Conservation (phyloP, 2,329 filamentous ascomycete genomes). For the Aspergillus chevalieri region DNA sequence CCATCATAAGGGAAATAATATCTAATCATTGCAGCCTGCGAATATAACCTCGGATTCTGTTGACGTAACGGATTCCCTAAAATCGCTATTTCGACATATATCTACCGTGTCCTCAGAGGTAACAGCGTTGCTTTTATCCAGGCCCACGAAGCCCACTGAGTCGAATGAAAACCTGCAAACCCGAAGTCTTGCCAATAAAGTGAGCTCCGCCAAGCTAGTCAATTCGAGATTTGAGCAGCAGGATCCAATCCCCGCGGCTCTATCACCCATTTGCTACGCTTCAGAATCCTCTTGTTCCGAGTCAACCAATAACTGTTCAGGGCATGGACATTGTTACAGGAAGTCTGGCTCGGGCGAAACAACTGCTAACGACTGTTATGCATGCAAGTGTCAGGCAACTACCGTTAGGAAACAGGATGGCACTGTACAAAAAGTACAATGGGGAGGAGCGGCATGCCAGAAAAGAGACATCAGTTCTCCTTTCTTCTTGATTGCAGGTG, state of each 20-base stretch:
- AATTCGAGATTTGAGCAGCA: conserved; percentile 1
- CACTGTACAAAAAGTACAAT: conserved; percentile 61
- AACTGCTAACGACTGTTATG: conserved; percentile 59
- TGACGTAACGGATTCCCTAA: conserved; percentile 40
- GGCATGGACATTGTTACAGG: conserved; percentile 70
- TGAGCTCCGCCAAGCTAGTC: conserved; percentile 1
- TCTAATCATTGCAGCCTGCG: conserved; percentile 11
- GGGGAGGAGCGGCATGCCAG: conserved; percentile 80
- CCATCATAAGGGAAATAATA: conserved; percentile 6
- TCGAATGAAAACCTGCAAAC: neutral
- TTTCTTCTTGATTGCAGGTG: conserved; percentile 79
- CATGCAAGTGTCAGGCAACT: conserved; percentile 67
- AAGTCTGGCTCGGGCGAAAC: conserved; percentile 48
- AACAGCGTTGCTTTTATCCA: conserved; percentile 51
- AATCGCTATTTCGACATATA: conserved; percentile 42
- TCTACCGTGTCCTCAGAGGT: conserved; percentile 46
- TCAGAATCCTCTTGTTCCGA: conserved; percentile 62
- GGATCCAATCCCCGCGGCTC: conserved; percentile 36
- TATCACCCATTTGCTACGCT: conserved; percentile 69
- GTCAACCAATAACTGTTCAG: conserved; percentile 71
- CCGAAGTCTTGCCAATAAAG: conserved; percentile 2
- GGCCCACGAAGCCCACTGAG: neutral
- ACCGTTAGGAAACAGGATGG: conserved; percentile 40
- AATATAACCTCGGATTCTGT: conserved; percentile 3
- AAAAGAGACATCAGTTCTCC: conserved; percentile 85